Evolutionary conservation across 2,329 filamentous ascomycete genomes (phyloP).

Genomic region (Fusarium sublunatum): DNA sequence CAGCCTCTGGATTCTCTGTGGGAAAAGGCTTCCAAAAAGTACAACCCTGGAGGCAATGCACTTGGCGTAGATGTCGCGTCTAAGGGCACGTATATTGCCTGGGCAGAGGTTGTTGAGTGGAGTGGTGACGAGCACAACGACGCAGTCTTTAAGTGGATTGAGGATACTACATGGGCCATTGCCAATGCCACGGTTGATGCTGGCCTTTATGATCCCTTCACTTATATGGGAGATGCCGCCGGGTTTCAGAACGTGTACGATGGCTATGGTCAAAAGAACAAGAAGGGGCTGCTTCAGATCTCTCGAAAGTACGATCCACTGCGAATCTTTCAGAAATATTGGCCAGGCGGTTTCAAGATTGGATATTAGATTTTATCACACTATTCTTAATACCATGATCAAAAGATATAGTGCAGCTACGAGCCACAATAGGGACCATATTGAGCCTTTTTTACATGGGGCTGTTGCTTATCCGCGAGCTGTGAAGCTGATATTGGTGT

Average conservation of each 20-base stretch:
- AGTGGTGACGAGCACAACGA: constrained; percentile 27
- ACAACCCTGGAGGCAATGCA: constrained; percentile 19
- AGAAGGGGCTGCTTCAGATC: constrained; percentile 9
- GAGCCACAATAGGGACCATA: too few species aligned
- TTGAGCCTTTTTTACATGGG: too few species aligned
- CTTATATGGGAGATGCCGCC: constrained; percentile 35
- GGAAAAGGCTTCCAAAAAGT: constrained; percentile 15
- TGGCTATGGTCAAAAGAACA: constrained; percentile 25
- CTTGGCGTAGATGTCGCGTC: constrained; percentile 22
- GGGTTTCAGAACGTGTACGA: constrained; percentile 23
- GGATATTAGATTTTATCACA: background rate
- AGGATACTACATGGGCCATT: constrained; percentile 26
- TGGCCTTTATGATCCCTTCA: constrained; percentile 22
- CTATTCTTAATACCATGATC: background rate
- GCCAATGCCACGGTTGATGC: constrained; percentile 26
- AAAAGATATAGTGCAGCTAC: background rate
- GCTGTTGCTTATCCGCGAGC: too few species aligned
- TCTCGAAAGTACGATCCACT: constrained; percentile 29
- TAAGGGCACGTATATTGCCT: constrained; percentile 30
- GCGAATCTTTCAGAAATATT: constrained; percentile 21
- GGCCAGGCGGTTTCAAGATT: constrained; percentile 30
- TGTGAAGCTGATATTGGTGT: too few species aligned
- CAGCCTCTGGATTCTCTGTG: constrained; percentile 27
- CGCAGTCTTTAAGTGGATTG: constrained; percentile 23
- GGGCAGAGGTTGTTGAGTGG: constrained; percentile 38